Percentiles rank a stretch among this genome's conserved stretches.
These are phyloP conservation scores for thale cress (Arabidopsis thaliana) DNA, from an alignment of 345 rosid species.

Conservation along the genomic window TAIR10.1 NC_003070.9:11935001-11935500, in stretches of 20 bases:
- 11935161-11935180: conserved; percentile 6
- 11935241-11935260: conserved; percentile 33
- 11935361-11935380: conserved; percentile 26
- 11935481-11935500: conserved; percentile 36
- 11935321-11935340: conserved; percentile 20
- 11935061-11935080: background rate
- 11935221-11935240: conserved; percentile 6
- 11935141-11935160: conserved; percentile 29
- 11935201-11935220: conserved; percentile 28
- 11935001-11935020: too few species aligned
- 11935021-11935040: too few species aligned
- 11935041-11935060: too few species aligned
- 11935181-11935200: conserved; percentile 36
- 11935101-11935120: conserved; percentile 10
- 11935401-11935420: conserved; percentile 3
- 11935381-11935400: conserved; percentile 16
- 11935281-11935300: conserved; percentile 7
- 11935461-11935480: conserved; percentile 1
- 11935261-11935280: conserved; percentile 30
- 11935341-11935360: conserved; percentile 23
- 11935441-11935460: conserved; percentile 30
- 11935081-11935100: background rate
- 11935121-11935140: conserved; percentile 7
- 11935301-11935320: conserved; percentile 24
- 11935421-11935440: background rate